Evolutionary conservation across 345 rosid species (phyloP).

Genomic region (Punica granatum): DNA sequence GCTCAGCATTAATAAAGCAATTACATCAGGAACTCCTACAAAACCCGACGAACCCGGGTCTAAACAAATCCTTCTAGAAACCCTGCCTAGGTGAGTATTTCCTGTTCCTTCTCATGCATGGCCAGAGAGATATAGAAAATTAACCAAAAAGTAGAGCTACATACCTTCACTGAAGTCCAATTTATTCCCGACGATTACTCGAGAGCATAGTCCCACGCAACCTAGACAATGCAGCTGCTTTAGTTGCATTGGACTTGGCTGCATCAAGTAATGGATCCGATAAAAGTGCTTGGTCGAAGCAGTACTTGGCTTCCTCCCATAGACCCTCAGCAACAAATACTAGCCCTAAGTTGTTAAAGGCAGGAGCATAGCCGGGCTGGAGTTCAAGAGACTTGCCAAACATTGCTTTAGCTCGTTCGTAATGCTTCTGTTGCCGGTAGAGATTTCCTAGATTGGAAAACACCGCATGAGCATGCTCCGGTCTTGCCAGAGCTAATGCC

Average conservation of each 20-base stretch:
- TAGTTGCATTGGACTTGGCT: slow-evolving; percentile 70
- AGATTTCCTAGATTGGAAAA: slow-evolving; percentile 92
- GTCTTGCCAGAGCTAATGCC: slow-evolving; percentile 53
- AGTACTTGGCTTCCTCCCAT: slow-evolving; percentile 86
- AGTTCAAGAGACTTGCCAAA: slow-evolving; percentile 76
- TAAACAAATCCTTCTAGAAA: not conserved
- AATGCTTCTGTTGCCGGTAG: slow-evolving; percentile 66
- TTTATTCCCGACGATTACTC: not conserved
- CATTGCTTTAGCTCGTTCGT: slow-evolving; percentile 86
- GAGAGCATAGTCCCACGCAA: not conserved
- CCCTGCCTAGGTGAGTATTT: not conserved
- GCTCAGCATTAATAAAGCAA: not conserved
- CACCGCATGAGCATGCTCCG: slow-evolving; percentile 57
- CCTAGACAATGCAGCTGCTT: slow-evolving; percentile 13
- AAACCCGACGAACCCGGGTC: not conserved
- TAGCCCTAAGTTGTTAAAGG: slow-evolving; percentile 89
- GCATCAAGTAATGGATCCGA: slow-evolving; percentile 86
- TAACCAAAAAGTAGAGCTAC: not conserved
- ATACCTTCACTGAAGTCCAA: not conserved
- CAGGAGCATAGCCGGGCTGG: slow-evolving; percentile 88
- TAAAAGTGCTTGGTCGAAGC: slow-evolving; percentile 62
- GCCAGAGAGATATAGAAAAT: not conserved
- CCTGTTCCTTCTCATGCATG: not conserved
- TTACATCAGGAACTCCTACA: not conserved
- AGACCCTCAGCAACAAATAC: slow-evolving; percentile 80